phyloP scores from a whole-genome alignment of 2,329 filamentous ascomycete species.

The Trichoderma sp. region DNA sequence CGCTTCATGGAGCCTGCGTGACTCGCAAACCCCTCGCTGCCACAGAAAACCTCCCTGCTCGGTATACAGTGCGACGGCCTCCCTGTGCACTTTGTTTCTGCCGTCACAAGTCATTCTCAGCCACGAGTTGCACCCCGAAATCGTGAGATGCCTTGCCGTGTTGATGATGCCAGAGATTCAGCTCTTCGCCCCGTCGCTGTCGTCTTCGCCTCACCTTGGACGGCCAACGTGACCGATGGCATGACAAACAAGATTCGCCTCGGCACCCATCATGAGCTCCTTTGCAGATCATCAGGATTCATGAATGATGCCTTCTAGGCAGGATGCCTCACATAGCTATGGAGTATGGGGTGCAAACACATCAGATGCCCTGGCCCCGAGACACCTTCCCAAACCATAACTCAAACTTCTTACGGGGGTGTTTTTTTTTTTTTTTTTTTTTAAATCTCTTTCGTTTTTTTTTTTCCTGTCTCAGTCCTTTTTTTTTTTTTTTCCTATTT shows the following conservation, averaged over 20 bases:
- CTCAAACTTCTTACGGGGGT: not conserved
- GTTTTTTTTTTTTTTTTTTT: not conserved
- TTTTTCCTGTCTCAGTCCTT: not conserved
- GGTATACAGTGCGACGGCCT: not conserved
- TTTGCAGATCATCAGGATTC: not conserved
- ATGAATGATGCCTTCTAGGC: not conserved
- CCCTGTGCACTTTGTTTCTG: not conserved
- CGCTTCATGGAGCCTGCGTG: conserved; percentile 10
- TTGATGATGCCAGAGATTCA: conserved; percentile 9
- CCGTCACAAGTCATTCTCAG: not conserved
- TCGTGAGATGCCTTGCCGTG: conserved; percentile 7
- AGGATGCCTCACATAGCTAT: not conserved
- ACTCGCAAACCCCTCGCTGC: conserved; percentile 14
- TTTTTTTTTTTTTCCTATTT: not conserved
- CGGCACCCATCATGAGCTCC: not conserved
- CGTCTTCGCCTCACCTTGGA: not conserved
- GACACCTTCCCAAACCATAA: conserved; percentile 8
- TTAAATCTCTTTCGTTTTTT: not conserved
- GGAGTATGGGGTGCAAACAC: not conserved
- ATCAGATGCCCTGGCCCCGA: not conserved
- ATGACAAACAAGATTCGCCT: not conserved
- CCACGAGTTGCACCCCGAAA: conserved; percentile 12
- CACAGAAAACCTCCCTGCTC: not conserved
- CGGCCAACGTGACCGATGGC: not conserved
- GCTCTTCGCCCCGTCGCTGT: conserved; percentile 3